A percentile compares a stretch with the other conserved stretches of the same genome.
These are phyloP conservation scores for Oryza glumipatula DNA, from an alignment of 176 grass and related monocot genomes.

Conservation along the genomic window DNA sequence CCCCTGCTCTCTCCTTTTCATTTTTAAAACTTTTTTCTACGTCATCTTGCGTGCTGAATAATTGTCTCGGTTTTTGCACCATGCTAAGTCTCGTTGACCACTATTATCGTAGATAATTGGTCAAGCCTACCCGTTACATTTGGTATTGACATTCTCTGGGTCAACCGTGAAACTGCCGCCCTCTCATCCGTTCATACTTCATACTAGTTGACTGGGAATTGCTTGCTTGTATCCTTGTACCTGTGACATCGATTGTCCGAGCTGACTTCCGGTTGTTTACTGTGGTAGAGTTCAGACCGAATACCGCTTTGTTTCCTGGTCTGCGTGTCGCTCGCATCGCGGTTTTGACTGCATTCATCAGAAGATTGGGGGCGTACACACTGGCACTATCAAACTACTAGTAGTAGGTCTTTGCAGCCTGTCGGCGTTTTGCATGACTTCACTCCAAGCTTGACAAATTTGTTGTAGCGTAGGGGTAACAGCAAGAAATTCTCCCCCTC, in stretches of 20 bases:
- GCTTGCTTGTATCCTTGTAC: background rate
- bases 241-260: background rate
- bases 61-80: background rate
- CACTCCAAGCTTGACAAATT: background rate
- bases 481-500: background rate
- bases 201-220: slow-evolving; percentile 10
- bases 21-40: too few species aligned
- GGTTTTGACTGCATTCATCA: background rate
- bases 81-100: slow-evolving; percentile 19
- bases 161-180: background rate
- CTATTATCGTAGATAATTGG: background rate
- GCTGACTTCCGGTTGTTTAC: slow-evolving; percentile 16
- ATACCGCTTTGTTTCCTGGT: background rate
- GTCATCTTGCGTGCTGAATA: background rate
- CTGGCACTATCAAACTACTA: background rate
- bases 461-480: background rate
- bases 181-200: slow-evolving; percentile 36
- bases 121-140: background rate
- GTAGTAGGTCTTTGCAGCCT: background rate
- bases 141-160: background rate
- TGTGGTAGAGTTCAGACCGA: background rate
- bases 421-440: background rate
- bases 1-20: too few species aligned
- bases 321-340: background rate
- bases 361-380: background rate